Evolutionary conservation across 345 rosid species (phyloP), one percentile per base, ranked within the genome.

Genomic region (Citrus glauca): DNA sequence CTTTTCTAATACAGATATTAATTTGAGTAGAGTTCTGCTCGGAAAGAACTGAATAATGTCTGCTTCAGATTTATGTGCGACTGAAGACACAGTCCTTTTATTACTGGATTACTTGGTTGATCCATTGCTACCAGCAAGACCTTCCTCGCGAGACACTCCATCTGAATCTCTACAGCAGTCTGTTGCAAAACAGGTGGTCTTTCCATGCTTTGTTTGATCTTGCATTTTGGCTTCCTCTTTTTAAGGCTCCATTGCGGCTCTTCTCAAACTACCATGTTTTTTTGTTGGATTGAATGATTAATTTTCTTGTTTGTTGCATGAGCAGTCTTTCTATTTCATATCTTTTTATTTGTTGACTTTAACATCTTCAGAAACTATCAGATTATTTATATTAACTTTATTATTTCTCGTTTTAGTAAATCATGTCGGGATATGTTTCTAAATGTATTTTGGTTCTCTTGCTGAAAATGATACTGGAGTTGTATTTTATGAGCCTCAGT

Each of bases 151-250:
- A 28, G 84, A 69, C 40, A 69, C 32, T 56, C 91, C 94, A 61
- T 85, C 91, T 2, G 75, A 73, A 55, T 1, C 66, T 69, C 79
- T 86, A 42, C 89, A 86, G 33, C 84, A 89, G 78, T 81, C 79
- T 22, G 90, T 91, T 2, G 93, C 95, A 3, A 87, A 88, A 48
- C 98, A 95, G 98, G 98, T 94, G 3, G 17, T 56, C 72, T 45
- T 73, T 64, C 33, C 55, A 32, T 42, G 25, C 28, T 55, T 33
- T 3, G 33, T 32, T 77, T 19, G 11, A 27, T 11, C 62, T 66
- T 24, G 5, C 24, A 27, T 32, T 37, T 55, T 32, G 19, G 17
- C 7, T 35, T 35, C 27, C 38, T 25, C 19, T 9, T 19, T 30
- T 67, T 3, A 48, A 2, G 9, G 38, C 19, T 78, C 2, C 37